Conservation (phyloP, 2,329 filamentous ascomycete species). For the Trichoderma oligosporum region DNA sequence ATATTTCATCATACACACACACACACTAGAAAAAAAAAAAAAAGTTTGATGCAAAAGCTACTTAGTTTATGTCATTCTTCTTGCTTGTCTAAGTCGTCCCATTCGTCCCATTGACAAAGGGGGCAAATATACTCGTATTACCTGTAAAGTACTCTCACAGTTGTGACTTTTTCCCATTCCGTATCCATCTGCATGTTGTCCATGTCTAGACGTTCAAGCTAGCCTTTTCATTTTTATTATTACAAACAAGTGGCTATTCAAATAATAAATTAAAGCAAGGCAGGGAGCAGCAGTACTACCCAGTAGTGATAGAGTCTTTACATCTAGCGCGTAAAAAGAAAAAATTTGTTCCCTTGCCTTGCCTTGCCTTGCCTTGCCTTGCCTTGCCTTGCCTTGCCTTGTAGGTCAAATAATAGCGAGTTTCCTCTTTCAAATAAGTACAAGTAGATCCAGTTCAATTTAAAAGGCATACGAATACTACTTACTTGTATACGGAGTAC, state of each 20-base stretch:
- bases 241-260: background rate
- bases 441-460: too few species aligned
- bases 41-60: too few species aligned
- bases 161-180: background rate
- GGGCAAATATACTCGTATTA: too few species aligned
- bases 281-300: background rate
- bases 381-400: background rate
- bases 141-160: background rate
- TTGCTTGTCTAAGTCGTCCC: background rate
- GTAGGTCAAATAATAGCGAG: background rate
- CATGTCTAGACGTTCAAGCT: background rate
- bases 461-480: too few species aligned
- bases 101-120: background rate
- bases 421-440: conserved; percentile 5
- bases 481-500: too few species aligned
- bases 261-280: background rate
- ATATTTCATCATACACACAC: too few species aligned
- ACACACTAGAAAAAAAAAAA: too few species aligned
- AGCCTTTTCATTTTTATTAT: background rate
- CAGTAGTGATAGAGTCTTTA: background rate
- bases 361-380: background rate
- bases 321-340: background rate
- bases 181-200: background rate
- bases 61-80: too few species aligned
- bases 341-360: background rate